Evolutionary conservation across 2,329 filamentous ascomycete species (phyloP).

Genomic region (Westerdykella aurantiaca): DNA sequence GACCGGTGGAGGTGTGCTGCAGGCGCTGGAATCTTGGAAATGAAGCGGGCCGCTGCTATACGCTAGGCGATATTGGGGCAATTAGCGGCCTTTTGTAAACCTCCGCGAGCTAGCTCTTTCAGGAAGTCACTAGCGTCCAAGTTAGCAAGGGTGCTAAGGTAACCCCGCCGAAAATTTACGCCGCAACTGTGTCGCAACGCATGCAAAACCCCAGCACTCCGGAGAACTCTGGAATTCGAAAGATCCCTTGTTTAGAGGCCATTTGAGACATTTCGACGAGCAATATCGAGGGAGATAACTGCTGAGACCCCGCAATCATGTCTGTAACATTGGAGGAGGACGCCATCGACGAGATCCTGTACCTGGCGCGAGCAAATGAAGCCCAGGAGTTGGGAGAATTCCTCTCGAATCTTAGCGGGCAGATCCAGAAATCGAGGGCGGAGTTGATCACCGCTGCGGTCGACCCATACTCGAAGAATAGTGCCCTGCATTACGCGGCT

Average conservation of each 20-base stretch:
- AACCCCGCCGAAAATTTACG: neutral
- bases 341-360: conserved; percentile 85
- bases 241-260: neutral
- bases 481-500: conserved; percentile 80
- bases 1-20: neutral
- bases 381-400: conserved; percentile 58
- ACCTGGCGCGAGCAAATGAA: conserved; percentile 76
- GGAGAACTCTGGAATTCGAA: neutral
- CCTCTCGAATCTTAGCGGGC: conserved; percentile 56
- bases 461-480: conserved; percentile 72
- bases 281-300: neutral
- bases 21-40: neutral
- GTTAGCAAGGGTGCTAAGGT: neutral
- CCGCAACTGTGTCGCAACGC: neutral
- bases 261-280: neutral
- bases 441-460: conserved; percentile 61
- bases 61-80: too few relatives aligned
- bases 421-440: conserved; percentile 57
- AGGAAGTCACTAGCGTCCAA: neutral
- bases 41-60: neutral
- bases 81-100: neutral
- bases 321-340: conserved; percentile 50
- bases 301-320: neutral
- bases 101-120: neutral
- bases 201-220: neutral